A percentile compares a stretch with the other conserved stretches of the same genome.
Evolutionary conservation across 1,284 basidiomycete genomes (phyloP).

Genomic region (Spongiforma sp.): DNA sequence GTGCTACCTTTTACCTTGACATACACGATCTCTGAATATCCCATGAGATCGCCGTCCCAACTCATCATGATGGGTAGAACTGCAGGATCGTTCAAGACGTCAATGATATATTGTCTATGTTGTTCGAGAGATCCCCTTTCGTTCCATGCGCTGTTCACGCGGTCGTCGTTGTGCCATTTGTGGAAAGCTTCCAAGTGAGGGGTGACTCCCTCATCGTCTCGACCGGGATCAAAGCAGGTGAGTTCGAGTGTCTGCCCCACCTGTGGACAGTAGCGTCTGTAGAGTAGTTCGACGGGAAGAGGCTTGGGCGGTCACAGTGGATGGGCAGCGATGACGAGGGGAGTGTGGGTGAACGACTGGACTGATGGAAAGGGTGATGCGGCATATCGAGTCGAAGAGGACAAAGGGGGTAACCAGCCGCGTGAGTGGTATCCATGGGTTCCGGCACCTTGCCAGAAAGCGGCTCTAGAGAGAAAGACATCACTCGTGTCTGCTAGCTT

Average conservation of each 20-base stretch:
- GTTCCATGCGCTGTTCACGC: conserved; percentile 56
- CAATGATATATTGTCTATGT: conserved; percentile 53
- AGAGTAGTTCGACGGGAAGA: conserved; percentile 48
- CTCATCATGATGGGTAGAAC: conserved; percentile 53
- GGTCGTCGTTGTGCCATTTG: conserved; percentile 57
- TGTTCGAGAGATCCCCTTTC: conserved; percentile 54
- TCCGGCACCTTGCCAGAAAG: conserved; percentile 63
- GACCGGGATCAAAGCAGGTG: conserved; percentile 48
- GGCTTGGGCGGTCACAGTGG: conserved; percentile 62
- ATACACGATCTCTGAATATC: conserved; percentile 58
- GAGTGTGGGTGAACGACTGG: conserved; percentile 51
- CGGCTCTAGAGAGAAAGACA: conserved; percentile 47
- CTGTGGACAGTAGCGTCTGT: conserved; percentile 51
- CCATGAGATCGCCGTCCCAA: conserved; percentile 60
- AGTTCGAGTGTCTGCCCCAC: conserved; percentile 51
- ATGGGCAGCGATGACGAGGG: conserved; percentile 54
- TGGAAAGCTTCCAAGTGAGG: conserved; percentile 54
- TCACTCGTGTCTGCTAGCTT: conserved; percentile 21
- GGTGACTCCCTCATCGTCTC: conserved; percentile 22
- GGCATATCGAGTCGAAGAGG: conserved; percentile 29
- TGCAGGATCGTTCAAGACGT: conserved; percentile 46
- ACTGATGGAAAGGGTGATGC: conserved; percentile 44
- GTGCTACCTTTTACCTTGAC: conserved; percentile 43
- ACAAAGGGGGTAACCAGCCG: conserved; percentile 46
- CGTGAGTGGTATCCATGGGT: conserved; percentile 43